Conservation (phyloP, 1,139 yeast species). For the Geotrichum fermentans region DNA sequence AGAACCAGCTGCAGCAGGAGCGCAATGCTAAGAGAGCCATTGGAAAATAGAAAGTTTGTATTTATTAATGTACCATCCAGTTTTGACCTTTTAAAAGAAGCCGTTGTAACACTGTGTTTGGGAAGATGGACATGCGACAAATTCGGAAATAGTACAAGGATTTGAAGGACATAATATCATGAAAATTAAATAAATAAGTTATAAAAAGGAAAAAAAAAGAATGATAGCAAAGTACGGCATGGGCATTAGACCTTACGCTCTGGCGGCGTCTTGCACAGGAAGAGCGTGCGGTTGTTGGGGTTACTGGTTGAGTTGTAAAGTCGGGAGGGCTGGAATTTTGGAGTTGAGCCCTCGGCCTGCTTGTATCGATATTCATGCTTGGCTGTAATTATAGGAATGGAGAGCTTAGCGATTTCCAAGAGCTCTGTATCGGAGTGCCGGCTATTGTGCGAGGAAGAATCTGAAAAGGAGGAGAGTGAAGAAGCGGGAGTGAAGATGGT, state of each 20-base stretch:
- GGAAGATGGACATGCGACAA: neutral
- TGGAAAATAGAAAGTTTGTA: constrained; percentile 19
- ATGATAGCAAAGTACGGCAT: neutral
- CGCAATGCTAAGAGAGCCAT: constrained; percentile 48
- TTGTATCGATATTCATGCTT: constrained; percentile 7
- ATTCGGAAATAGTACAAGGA: no score
- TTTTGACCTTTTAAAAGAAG: no score
- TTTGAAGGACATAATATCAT: no score
- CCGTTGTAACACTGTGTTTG: no score
- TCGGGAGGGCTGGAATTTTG: neutral
- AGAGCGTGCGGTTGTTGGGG: neutral
- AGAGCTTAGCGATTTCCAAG: constrained; percentile 2
- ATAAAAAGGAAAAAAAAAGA: neutral
- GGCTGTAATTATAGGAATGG: constrained; percentile 2
- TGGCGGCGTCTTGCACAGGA: no score
- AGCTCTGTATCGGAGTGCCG: constrained; percentile 12
- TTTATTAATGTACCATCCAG: neutral
- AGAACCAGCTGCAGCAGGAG: constrained; percentile 82
- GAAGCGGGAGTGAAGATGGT: constrained; percentile 3
- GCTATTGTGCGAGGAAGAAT: constrained; percentile 5
- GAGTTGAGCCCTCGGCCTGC: neutral
- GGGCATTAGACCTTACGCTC: neutral
- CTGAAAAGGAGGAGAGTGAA: constrained; percentile 13
- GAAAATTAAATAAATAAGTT: neutral
- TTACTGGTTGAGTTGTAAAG: neutral